phyloP scores from a whole-genome alignment of 768 basidiomycete species.

The Ephemerocybe angulata region DNA sequence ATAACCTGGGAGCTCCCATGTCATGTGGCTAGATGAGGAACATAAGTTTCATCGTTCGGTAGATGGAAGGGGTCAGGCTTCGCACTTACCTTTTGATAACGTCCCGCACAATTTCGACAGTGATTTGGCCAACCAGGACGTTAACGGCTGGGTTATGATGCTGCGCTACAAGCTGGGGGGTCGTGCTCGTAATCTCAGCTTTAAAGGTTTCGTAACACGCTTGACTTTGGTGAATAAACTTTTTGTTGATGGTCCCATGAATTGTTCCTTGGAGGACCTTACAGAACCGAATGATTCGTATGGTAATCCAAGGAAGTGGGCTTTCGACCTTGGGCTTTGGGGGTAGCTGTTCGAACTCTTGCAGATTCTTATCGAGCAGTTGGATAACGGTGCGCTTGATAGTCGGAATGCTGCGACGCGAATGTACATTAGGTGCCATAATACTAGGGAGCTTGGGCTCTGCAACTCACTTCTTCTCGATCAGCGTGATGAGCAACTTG shows the following conservation, averaged over 20 bases:
- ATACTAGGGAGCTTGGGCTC: neutral
- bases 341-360: conserved; percentile 40
- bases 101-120: neutral
- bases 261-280: conserved; percentile 18
- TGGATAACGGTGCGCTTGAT: conserved; percentile 37
- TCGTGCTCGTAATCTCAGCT: conserved; percentile 3
- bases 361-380: conserved; percentile 32
- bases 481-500: conserved; percentile 46
- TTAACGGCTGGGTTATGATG: neutral
- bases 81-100: conserved; percentile 10
- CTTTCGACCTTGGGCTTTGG: conserved; percentile 36
- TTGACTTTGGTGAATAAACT: conserved; percentile 8
- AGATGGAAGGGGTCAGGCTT: neutral
- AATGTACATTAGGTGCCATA: neutral
- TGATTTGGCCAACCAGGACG: neutral
- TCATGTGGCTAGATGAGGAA: conserved; percentile 1
- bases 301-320: conserved; percentile 43
- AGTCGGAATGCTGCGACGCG: conserved; percentile 41
- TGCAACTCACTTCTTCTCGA: conserved; percentile 46
- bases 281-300: conserved; percentile 44
- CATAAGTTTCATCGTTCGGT: no score
- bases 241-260: conserved; percentile 9
- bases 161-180: conserved; percentile 5
- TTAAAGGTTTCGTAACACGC: conserved; percentile 3
- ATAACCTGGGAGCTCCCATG: conserved; percentile 14